These are phyloP conservation scores for Rhodotorula kratochvilovae DNA, from an alignment of 768 basidiomycete genomes.

Conservation along the genomic window DNA sequence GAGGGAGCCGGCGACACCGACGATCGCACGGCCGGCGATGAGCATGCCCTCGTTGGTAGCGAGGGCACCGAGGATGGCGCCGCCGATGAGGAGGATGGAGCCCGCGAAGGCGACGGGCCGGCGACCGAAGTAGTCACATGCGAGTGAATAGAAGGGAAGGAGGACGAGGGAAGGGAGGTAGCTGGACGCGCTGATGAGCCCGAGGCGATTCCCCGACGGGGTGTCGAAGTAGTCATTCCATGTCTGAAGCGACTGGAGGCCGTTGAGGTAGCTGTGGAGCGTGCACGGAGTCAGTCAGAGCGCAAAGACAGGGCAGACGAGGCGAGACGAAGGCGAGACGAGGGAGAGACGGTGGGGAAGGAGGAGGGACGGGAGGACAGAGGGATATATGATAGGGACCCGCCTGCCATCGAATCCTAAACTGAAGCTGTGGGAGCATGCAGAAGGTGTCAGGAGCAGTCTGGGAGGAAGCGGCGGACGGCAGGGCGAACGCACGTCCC, in stretches of 20 bases:
- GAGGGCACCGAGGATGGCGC: conserved; percentile 18
- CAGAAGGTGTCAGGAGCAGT: too few relatives aligned
- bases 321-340: too few relatives aligned
- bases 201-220: conserved; percentile 38
- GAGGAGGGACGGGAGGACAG: too few relatives aligned
- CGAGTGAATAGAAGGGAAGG: conserved; percentile 10
- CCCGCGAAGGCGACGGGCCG: not conserved
- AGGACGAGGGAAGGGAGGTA: conserved; percentile 21
- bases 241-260: conserved; percentile 37
- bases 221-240: conserved; percentile 40
- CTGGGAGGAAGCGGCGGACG: not conserved
- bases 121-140: conserved; percentile 19
- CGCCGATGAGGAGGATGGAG: not conserved
- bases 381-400: too few relatives aligned
- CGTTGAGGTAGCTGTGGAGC: conserved; percentile 30
- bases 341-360: too few relatives aligned
- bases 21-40: conserved; percentile 25
- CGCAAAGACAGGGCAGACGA: too few relatives aligned
- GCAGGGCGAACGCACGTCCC: conserved; percentile 42
- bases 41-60: conserved; percentile 24
- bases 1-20: conserved; percentile 26
- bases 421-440: too few relatives aligned
- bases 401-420: too few relatives aligned
- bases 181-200: conserved; percentile 37
- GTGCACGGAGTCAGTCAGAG: too few relatives aligned